Percentiles rank a stretch among this genome's conserved stretches.
Evolutionary conservation across 768 basidiomycete species (phyloP).

Genomic region (Rubroboletus satanas): DNA sequence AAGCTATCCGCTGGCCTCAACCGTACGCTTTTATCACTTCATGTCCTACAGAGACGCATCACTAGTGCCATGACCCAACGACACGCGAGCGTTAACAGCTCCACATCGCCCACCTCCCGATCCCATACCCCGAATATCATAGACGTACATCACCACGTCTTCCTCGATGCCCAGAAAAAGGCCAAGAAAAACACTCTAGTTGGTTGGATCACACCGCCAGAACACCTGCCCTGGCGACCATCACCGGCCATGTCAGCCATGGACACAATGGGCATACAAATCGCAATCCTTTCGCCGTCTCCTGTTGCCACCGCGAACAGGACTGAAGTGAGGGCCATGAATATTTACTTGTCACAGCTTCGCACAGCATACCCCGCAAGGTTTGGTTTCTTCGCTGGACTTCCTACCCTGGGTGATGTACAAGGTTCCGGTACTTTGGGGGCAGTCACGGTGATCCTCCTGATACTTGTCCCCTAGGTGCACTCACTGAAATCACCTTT

Average conservation of each 20-base stretch:
- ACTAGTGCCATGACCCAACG: conserved; percentile 12
- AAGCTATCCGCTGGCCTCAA: neutral
- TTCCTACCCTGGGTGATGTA: conserved; percentile 61
- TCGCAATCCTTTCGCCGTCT: conserved; percentile 66
- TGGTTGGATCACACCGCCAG: conserved; percentile 62
- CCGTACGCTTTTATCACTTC: neutral
- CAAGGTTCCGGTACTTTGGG: conserved; percentile 39
- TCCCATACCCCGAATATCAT: conserved; percentile 27
- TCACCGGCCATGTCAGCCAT: conserved; percentile 58
- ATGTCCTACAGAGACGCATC: neutral
- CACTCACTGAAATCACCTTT: conserved; percentile 55
- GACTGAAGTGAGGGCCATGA: conserved; percentile 41
- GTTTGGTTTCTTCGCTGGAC: conserved; percentile 68
- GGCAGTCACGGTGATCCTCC: conserved; percentile 2
- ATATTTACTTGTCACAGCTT: conserved; percentile 44
- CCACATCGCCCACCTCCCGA: neutral
- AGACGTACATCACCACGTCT: conserved; percentile 79
- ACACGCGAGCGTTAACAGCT: neutral
- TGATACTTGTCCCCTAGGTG: conserved; percentile 38
- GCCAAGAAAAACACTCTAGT: conserved; percentile 39
- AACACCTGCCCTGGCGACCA: conserved; percentile 63
- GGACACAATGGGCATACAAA: conserved; percentile 54
- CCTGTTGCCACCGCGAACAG: conserved; percentile 47
- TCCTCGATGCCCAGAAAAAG: conserved; percentile 52
- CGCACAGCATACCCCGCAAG: conserved; percentile 47